Evolutionary conservation across 768 basidiomycete genomes (phyloP), one percentile per base, ranked within the genome.

Genomic region (Porpolomopsis calyptriformis): DNA sequence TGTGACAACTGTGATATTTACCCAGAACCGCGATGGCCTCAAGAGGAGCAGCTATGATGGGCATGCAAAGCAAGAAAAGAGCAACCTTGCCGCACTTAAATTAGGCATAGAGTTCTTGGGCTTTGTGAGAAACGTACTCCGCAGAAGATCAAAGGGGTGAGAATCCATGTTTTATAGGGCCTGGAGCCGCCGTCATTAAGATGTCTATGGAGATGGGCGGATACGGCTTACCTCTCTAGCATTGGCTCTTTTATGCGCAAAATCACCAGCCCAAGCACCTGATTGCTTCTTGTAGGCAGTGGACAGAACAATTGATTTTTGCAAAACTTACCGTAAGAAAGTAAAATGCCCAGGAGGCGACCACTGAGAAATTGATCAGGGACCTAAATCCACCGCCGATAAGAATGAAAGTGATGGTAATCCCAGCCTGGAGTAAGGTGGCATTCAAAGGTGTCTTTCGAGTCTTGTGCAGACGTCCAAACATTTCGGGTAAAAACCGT

Each of bases 81-180:
- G 91, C 89, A 9, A 92, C 84, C 85, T 88, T 48, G 9, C 43
- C 22, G 33, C 26, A n/a, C 26, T 23, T n/a, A 53, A 49, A 38
- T 45, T 33, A 51, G 11, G 18, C 40, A 34, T 18, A 18, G 20
- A 19, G 37, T 12, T 27, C 27, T 39, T 49, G 16, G 43, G 7
- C 39, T 9, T 9, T 23, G 25, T 7, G 49, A 24, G 26, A 38
- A 51, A 69, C 81, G 49, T 57, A 91, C 89, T 25, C 74, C 82
- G 55, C 91, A 94, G 63, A 98, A 98, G 4, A 71, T 78, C 24
- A 97, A 67, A 1, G 94, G 94, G 0, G 94, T 97, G 29, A 77
- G 73, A 26, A 96, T 84, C 82, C 83, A 96, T 4, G 90, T 86
- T 56, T 78, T 86, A 60, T 98, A 98, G 1, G 94, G 94, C 47